Percentiles rank a stretch among this genome's conserved stretches.
These are phyloP conservation scores for Plasmodium coatneyi DNA, from an alignment of 169 alveolate genomes.

Conservation along the genomic window DNA sequence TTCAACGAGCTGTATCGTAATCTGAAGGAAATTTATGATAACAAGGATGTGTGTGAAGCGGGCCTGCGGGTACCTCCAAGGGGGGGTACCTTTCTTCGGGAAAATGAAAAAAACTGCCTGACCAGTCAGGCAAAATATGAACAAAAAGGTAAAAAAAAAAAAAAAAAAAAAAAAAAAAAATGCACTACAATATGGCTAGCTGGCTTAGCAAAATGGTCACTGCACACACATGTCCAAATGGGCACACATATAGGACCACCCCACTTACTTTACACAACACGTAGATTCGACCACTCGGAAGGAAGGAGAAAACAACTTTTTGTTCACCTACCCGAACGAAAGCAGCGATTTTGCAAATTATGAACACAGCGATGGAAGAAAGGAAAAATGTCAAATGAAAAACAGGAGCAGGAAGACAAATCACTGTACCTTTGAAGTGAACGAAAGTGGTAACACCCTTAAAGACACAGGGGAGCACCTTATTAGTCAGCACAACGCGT, in stretches of 20 bases:
- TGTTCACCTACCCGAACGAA: slow-evolving; percentile 15
- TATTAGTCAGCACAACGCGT: neutral
- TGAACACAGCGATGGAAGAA: neutral
- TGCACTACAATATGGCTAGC: neutral
- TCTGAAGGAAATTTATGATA: slow-evolving; percentile 5
- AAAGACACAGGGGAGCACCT: neutral
- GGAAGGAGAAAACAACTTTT: neutral
- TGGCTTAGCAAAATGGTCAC: neutral
- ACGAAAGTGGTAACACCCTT: neutral
- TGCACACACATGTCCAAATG: neutral
- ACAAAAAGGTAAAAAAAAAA: neutral
- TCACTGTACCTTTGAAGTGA: neutral
- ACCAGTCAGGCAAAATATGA: neutral
- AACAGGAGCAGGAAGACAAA: neutral
- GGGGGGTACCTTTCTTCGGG: neutral
- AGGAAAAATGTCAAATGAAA: neutral
- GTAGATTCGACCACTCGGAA: neutral
- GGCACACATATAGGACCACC: neutral
- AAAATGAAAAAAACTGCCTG: slow-evolving; percentile 6
- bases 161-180: neutral
- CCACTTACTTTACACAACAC: neutral
- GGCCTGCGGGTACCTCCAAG: neutral
- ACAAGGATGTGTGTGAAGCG: neutral
- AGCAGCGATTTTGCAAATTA: slow-evolving; percentile 1
- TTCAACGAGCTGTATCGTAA: slow-evolving; percentile 19